phyloP scores from a whole-genome alignment of 2,329 filamentous ascomycete species.

The Fusarium paranaense region DNA sequence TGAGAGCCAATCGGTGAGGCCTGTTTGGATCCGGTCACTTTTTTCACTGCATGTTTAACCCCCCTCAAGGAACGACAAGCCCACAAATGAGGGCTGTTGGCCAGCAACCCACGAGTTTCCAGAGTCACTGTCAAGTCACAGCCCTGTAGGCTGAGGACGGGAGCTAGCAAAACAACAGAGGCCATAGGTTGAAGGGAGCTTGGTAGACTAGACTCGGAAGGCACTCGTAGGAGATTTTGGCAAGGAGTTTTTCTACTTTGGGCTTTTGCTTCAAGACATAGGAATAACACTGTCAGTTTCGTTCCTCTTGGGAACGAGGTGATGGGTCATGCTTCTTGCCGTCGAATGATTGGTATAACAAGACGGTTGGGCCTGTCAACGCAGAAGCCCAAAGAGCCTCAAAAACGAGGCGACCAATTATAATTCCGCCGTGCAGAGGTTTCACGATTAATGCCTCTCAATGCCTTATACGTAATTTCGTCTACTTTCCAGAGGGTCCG shows the following conservation, averaged over 20 bases:
- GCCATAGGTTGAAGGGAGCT: background rate
- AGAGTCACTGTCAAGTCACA: background rate
- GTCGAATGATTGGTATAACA: background rate
- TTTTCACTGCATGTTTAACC: background rate
- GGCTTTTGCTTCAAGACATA: background rate
- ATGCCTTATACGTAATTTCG: background rate
- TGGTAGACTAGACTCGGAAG: background rate
- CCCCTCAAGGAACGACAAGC: background rate
- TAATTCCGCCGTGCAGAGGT: background rate
- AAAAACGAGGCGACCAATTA: background rate
- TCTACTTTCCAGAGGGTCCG: background rate
- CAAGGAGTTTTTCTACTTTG: too few relatives aligned
- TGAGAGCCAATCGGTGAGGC: too few relatives aligned
- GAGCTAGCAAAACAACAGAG: background rate
- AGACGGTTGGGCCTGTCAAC: background rate
- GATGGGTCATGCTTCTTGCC: background rate
- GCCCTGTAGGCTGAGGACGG: fast-evolving
- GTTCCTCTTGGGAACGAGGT: background rate
- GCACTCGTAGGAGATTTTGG: background rate
- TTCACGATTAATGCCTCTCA: background rate
- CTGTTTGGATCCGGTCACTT: too few relatives aligned
- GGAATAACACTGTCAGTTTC: background rate
- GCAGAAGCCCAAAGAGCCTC: background rate
- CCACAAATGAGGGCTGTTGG: background rate
- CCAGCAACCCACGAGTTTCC: background rate